A percentile compares a stretch with the other conserved stretches of the same genome.
phyloP scores from a whole-genome alignment of 148 eudicot species.

The Fagopyrum esculentum region DNA sequence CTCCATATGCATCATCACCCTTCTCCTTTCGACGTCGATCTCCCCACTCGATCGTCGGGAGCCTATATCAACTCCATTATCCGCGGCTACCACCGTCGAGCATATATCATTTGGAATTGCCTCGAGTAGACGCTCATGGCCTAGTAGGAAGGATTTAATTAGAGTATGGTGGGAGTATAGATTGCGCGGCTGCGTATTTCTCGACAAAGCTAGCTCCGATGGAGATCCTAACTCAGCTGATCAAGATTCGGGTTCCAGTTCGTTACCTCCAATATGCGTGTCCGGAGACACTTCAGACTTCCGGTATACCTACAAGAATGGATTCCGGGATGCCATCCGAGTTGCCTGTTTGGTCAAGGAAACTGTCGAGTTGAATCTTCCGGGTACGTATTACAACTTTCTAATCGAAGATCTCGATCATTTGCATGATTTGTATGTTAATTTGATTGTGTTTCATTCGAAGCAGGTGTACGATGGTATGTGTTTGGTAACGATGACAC shows the following conservation, averaged over 20 bases:
- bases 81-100: constrained; percentile 27
- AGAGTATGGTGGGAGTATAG: constrained; percentile 66
- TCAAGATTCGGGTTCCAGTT: neutral
- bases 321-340: constrained; percentile 48
- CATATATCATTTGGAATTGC: constrained; percentile 66
- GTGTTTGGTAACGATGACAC: constrained; percentile 78
- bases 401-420: too few relatives aligned
- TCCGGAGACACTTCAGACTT: constrained; percentile 44
- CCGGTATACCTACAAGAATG: constrained; percentile 44
- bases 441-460: too few relatives aligned
- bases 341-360: constrained; percentile 60
- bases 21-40: neutral
- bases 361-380: constrained; percentile 43
- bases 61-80: neutral
- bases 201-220: constrained; percentile 24
- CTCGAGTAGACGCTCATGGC: constrained; percentile 40
- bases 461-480: constrained; percentile 37
- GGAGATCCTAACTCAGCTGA: neutral
- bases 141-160: constrained; percentile 31
- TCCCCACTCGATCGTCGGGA: neutral
- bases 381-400: constrained; percentile 1
- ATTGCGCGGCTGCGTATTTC: constrained; percentile 62
- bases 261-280: constrained; percentile 44
- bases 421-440: too few relatives aligned
- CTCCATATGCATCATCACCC: neutral